These are phyloP conservation scores for Fusarium duplospermum DNA, from an alignment of 2,329 filamentous ascomycete genomes.

Conservation along the genomic window DNA sequence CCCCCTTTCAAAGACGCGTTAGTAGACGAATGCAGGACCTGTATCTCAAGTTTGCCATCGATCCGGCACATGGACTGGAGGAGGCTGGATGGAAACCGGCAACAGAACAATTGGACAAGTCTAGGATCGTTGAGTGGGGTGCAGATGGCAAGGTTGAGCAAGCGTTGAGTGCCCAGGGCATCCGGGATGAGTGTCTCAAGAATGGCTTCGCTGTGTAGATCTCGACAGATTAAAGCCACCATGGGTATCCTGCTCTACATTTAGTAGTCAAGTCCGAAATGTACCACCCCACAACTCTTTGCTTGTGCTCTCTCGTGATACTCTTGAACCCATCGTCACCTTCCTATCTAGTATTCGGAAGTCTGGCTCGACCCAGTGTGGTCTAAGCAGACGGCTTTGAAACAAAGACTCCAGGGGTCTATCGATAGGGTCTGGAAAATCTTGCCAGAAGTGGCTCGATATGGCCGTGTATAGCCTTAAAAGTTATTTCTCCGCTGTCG, in stretches of 20 bases:
- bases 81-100: conserved; percentile 6
- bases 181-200: conserved; percentile 12
- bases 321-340: not conserved
- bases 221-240: not conserved
- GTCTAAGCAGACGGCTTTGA: not conserved
- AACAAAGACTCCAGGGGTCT: not conserved
- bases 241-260: not conserved
- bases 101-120: not conserved
- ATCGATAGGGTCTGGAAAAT: not conserved
- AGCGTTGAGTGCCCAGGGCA: not conserved
- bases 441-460: not conserved
- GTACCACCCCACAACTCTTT: not conserved
- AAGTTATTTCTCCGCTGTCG: not conserved
- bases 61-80: conserved; percentile 16
- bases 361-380: not conserved
- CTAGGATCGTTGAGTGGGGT: conserved; percentile 22
- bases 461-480: not conserved
- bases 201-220: conserved; percentile 11
- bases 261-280: not conserved
- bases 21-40: conserved; percentile 34
- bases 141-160: conserved; percentile 11
- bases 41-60: conserved; percentile 22
- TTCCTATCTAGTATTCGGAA: not conserved
- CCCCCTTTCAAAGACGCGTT: conserved; percentile 12
- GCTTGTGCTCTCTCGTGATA: not conserved